Base-by-base conservation (phyloP, 2,329 filamentous ascomycete species). In the Colletotrichum shisoi region DNA sequence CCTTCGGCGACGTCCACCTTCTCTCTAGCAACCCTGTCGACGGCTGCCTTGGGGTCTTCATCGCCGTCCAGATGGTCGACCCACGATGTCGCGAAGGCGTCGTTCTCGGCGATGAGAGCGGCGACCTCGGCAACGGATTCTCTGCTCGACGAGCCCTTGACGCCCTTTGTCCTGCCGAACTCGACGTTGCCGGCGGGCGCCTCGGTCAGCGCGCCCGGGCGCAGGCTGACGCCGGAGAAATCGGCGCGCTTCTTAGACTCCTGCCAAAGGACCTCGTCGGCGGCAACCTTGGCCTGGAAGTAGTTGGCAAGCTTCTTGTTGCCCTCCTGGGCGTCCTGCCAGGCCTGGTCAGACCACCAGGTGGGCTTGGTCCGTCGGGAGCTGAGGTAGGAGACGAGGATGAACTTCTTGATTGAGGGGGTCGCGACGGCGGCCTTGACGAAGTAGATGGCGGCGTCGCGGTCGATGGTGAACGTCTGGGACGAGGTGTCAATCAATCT, bases 371-470 rank as follows among this genome's bases (percentile, higher is more conserved):
- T 62, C 31, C 83, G 80, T 27, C 89, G 83, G 19, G 85, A 84
- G 65, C 81, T 81, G 12, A 86, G 75, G 70, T 89, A 89, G 0
- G 87, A 90, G 59, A 91, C 80, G 71, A 91, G 83, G 56, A 91
- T 81, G 77, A 90, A 91, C 67, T 86, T 85, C 3, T 79, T 85
- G 68, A 90, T 79, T 21, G 79, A 77, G 0, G 86, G 82, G 0
- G 82, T 81, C 8, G 82, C 75, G 21, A 85, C 83, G 0, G 87
- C 82, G 5, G 88, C 87, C 57, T 83, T 82, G 77, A 90, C 85
- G 74, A 88, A 87, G 74, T 86, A 81, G 49, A 84, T 83, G 11
- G 87, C 88, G 3, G 88, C 89, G 72, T 91, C 87, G 46, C 84
- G 81, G 75, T 90, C 88, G 60, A 90, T 82, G 54, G 82, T 81